Evolutionary conservation across 2,329 filamentous ascomycete species (phyloP).

Genomic region (Rhynchosporium graminicola): DNA sequence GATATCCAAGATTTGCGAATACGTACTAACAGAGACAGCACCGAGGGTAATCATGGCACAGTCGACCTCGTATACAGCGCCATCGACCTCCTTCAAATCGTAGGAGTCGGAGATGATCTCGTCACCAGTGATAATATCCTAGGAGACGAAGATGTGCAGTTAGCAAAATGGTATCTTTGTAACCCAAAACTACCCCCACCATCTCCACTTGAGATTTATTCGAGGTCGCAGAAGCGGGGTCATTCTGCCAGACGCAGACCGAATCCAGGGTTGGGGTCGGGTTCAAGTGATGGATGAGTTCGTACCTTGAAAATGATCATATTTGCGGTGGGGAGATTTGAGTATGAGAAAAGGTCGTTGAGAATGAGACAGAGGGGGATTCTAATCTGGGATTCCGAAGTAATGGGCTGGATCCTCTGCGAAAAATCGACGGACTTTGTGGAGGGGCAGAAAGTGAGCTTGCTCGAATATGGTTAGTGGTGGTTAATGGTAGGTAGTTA

Average conservation of each 20-base stretch:
- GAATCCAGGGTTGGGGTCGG: not conserved
- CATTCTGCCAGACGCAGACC: not conserved
- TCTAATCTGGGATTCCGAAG: constrained; percentile 17
- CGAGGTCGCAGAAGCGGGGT: constrained; percentile 17
- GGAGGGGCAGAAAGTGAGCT: constrained; percentile 26
- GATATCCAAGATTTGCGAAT: constrained; percentile 13
- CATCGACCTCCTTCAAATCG: constrained; percentile 77
- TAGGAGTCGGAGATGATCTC: constrained; percentile 98
- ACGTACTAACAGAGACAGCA: constrained; percentile 67
- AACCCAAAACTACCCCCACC: constrained; percentile 13
- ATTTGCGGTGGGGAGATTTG: constrained; percentile 47
- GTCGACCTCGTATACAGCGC: constrained; percentile 84
- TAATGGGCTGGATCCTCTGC: constrained; percentile 26
- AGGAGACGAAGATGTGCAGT: not conserved
- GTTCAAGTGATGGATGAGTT: constrained; percentile 10
- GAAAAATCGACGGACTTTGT: constrained; percentile 27
- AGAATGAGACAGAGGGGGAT: constrained; percentile 7
- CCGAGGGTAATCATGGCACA: constrained; percentile 86
- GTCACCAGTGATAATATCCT: constrained; percentile 89
- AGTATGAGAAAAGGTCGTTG: not conserved
- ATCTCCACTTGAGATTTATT: not conserved
- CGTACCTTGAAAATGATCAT: constrained; percentile 76
- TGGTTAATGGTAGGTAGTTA: not conserved
- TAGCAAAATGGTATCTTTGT: not conserved
- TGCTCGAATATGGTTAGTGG: constrained; percentile 12